Conservation (phyloP, 2,329 filamentous ascomycete genomes). For the Aspergillus versicolor region DNA sequence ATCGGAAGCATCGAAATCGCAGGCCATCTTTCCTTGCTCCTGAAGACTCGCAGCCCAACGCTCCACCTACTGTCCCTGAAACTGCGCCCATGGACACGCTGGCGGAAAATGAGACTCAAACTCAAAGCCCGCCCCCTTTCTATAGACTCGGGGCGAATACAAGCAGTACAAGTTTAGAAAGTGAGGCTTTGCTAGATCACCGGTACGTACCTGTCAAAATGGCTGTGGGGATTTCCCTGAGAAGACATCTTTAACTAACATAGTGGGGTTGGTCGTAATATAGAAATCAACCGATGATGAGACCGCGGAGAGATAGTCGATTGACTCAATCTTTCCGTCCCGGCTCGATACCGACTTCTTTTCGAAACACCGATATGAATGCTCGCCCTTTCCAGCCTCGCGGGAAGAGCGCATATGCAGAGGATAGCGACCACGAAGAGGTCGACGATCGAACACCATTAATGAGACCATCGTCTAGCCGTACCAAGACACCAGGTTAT, state of each 20-base stretch:
- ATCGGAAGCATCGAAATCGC: conserved; percentile 75
- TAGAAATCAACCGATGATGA: conserved; percentile 62
- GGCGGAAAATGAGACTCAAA: conserved; percentile 26
- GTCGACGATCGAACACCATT: conserved; percentile 57
- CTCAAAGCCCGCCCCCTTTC: conserved; percentile 45
- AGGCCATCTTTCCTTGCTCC: conserved; percentile 76
- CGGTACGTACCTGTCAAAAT: conserved; percentile 51
- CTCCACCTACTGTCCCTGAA: conserved; percentile 51
- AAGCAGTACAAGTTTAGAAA: conserved; percentile 86
- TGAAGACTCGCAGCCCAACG: conserved; percentile 52
- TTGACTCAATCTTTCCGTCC: conserved; percentile 41
- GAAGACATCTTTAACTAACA: neutral
- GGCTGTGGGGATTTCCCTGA: neutral
- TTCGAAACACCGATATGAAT: conserved; percentile 46
- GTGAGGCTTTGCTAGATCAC: conserved; percentile 83
- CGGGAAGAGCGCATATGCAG: conserved; percentile 22
- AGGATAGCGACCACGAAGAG: conserved; percentile 35
- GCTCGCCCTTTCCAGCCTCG: conserved; percentile 35
- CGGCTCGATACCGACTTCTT: conserved; percentile 29
- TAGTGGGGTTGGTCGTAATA: conserved; percentile 14
- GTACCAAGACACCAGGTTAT: conserved; percentile 35
- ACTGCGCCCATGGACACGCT: conserved; percentile 29
- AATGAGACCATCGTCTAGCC: conserved; percentile 38
- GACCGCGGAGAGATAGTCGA: conserved; percentile 60
- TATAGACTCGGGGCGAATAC: conserved; percentile 60